Percentiles rank a stretch among this genome's conserved stretches.
These are phyloP conservation scores for Nitzschia sp. DNA, from an alignment of 108 stramenopile species.

Conservation along the genomic window DNA sequence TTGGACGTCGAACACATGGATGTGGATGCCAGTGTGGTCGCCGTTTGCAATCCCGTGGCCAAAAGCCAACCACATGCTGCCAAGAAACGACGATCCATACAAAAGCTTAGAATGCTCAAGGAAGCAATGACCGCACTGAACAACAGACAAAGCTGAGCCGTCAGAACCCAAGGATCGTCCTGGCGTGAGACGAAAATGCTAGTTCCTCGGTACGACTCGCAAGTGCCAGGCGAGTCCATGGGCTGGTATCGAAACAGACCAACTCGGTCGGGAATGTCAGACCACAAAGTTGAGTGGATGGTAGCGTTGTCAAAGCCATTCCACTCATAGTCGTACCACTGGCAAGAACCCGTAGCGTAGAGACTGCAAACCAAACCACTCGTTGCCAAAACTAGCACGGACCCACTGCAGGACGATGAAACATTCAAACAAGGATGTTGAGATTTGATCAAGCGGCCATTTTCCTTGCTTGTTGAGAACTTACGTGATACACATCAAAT, in stretches of 20 bases:
- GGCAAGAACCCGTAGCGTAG: slow-evolving; percentile 6
- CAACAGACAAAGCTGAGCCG: slow-evolving; percentile 9
- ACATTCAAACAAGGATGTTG: too few species aligned
- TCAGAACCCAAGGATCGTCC: slow-evolving; percentile 9
- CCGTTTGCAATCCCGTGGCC: slow-evolving; percentile 17
- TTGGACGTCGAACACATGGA: slow-evolving; percentile 1
- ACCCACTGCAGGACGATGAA: not conserved
- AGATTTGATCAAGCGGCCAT: too few species aligned
- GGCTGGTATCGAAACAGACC: slow-evolving; percentile 11
- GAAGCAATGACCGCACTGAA: not conserved
- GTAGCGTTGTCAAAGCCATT: not conserved
- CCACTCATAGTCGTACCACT: slow-evolving; percentile 6
- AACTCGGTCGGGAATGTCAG: slow-evolving; percentile 2
- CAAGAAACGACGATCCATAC: not conserved
- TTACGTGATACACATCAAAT: too few species aligned
- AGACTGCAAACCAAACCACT: slow-evolving; percentile 5
- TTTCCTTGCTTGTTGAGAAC: too few species aligned
- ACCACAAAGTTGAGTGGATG: not conserved
- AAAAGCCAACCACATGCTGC: slow-evolving; percentile 7
- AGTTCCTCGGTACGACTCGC: not conserved
- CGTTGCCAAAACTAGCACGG: not conserved
- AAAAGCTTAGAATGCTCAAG: not conserved
- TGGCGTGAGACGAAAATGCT: not conserved
- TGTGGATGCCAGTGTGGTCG: slow-evolving; percentile 4
- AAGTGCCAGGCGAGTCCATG: not conserved